Base-by-base conservation (phyloP, 208 protist genomes). In the Leishmania braziliensis region DNA sequence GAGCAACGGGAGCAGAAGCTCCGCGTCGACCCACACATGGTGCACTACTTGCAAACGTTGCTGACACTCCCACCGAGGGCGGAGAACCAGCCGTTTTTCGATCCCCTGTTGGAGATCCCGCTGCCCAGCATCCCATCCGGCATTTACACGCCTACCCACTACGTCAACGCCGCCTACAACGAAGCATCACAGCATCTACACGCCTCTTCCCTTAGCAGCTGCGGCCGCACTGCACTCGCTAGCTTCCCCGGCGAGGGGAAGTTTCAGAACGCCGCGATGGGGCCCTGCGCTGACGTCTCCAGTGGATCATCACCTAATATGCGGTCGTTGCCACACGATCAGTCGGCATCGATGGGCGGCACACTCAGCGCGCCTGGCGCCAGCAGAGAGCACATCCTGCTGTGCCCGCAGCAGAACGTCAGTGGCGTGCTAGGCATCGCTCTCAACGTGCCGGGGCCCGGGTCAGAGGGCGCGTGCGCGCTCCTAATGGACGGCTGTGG, bases 121-220 rank as follows among this genome's bases (percentile, higher is more conserved):
- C 79, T 89, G 72, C 81, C 83, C 14, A 58, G 53, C 10, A 86
- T 87, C 16, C 83, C 83, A 18, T 9, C 46, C 2, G 80, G 79
- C 6, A 84, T 86, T 18, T 88, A 86, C 82, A 83, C 56, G 5
- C 85, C 85, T 12, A 85, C 82, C 14, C 77, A 82, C 58, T 81
- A 83, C 72, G 65, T 84, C 80, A 88, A 80, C 74, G 84, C 84
- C 20, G 84, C 77, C 33, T 74, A 71, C 12, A 70, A 48, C 23
- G 80, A 82, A 26, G 54, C 50, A 26, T 54, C 77, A 46, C 71
- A 39, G 39, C 77, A 48, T 33, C 77, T 43, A 9, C 58, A 79
- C 29, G 46, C 23, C 18, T 50, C 66, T 5, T 29, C 43, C 43
- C 66, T 14, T 48, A 50, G 39, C 66, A 71, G 66, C 39, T 50